A percentile compares a stretch with the other conserved stretches of the same genome.
These are phyloP conservation scores for Chaetomium globosum DNA, from an alignment of 2,329 filamentous ascomycete species.

Conservation along the genomic window DNA sequence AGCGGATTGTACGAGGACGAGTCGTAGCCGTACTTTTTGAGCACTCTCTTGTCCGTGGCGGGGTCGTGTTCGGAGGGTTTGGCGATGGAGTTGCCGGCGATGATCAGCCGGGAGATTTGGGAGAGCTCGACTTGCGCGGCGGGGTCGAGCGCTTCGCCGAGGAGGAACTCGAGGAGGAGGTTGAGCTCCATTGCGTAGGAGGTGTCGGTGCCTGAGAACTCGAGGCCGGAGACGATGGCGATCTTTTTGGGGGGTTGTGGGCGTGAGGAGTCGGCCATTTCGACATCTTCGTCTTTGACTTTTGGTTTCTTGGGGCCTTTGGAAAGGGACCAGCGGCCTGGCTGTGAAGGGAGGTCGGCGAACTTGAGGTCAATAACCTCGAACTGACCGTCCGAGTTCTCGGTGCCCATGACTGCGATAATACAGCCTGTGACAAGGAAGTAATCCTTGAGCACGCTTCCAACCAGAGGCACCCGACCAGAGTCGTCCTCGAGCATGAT, in stretches of 20 bases:
- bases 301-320: constrained; percentile 46
- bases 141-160: constrained; percentile 74
- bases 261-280: constrained; percentile 55
- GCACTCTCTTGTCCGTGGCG: constrained; percentile 49
- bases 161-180: constrained; percentile 81
- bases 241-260: constrained; percentile 54
- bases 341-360: constrained; percentile 81
- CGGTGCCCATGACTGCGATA: constrained; percentile 90
- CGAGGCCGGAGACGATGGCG: constrained; percentile 85
- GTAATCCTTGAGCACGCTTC: constrained; percentile 66
- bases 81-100: constrained; percentile 84
- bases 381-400: constrained; percentile 88
- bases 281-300: constrained; percentile 53
- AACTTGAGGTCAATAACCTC: constrained; percentile 89
- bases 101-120: constrained; percentile 79
- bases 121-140: constrained; percentile 61
- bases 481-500: constrained; percentile 96
- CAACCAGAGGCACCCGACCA: constrained; percentile 78
- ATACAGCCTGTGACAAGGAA: constrained; percentile 90
- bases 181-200: constrained; percentile 75
- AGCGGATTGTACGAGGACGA: constrained; percentile 82
- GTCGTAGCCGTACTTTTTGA: constrained; percentile 95
- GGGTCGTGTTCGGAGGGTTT: constrained; percentile 45
- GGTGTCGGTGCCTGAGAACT: constrained; percentile 72
- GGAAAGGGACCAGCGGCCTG: constrained; percentile 73